phyloP scores from a whole-genome alignment of 345 rosid genomes.

The Reutealis trisperma region DNA sequence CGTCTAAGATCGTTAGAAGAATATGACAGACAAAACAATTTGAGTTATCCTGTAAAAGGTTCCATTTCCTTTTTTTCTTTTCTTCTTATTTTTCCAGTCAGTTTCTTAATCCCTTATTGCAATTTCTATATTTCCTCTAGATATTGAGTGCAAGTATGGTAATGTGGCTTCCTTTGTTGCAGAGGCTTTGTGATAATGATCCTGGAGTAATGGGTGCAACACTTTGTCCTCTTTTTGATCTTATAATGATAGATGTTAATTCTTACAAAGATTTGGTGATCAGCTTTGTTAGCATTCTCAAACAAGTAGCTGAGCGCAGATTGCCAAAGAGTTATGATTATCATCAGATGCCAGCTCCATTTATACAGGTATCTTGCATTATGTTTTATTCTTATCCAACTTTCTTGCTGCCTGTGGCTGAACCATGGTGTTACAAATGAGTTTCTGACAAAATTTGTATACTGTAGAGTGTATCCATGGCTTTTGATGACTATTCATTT shows the following conservation, averaged over 20 bases:
- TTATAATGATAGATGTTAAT: conserved; percentile 62
- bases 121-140: not conserved
- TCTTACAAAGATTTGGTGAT: conserved; percentile 82
- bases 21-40: not conserved
- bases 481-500: not conserved
- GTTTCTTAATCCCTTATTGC: not conserved
- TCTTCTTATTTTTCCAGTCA: not conserved
- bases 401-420: not conserved
- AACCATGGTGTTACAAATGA: not conserved
- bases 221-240: conserved; percentile 90
- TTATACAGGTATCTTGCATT: conserved; percentile 69
- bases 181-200: conserved; percentile 89
- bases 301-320: conserved; percentile 88
- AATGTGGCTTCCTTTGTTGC: conserved; percentile 27
- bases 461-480: not conserved
- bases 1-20: not conserved
- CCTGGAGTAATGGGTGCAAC: conserved; percentile 99
- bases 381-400: conserved; percentile 6
- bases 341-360: conserved; percentile 99
- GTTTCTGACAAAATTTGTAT: not conserved
- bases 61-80: not conserved
- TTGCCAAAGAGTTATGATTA: conserved; percentile 93
- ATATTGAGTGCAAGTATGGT: not conserved
- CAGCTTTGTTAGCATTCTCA: conserved; percentile 93
- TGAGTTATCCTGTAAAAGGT: not conserved